Evolutionary conservation across 2,329 filamentous ascomycete species (phyloP).

Genomic region (Colletotrichum sp.): DNA sequence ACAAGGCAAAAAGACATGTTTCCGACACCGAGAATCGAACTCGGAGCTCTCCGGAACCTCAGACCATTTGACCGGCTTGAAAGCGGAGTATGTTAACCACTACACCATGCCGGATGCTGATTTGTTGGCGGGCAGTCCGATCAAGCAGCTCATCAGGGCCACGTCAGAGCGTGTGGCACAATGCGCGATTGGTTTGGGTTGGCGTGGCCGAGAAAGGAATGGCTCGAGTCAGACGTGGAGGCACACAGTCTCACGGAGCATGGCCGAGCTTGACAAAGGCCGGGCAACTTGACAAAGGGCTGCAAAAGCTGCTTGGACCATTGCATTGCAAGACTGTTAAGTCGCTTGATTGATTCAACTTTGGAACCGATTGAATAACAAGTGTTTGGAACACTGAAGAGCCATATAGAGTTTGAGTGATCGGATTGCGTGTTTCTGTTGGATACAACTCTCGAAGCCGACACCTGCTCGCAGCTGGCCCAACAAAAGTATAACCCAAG

Average conservation of each 20-base stretch:
- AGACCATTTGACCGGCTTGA: neutral
- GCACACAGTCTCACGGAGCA: neutral
- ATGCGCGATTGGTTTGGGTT: neutral
- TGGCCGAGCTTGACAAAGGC: neutral
- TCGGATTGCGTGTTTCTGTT: neutral
- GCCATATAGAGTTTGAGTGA: neutral
- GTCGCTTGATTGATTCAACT: neutral
- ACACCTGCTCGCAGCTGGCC: neutral
- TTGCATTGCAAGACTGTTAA: neutral
- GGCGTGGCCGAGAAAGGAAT: neutral
- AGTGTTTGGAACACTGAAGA: neutral
- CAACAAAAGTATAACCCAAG: neutral
- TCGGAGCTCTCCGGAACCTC: slow-evolving; percentile 5
- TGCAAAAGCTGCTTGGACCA: neutral
- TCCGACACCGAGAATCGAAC: slow-evolving; percentile 10
- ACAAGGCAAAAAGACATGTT: neutral
- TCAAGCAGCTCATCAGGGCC: neutral
- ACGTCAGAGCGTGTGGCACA: neutral
- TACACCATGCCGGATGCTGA: slow-evolving; percentile 6
- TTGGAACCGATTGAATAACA: neutral
- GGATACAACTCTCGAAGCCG: neutral
- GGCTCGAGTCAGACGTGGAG: neutral
- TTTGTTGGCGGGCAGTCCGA: neutral
- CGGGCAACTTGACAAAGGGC: neutral
- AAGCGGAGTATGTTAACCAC: slow-evolving; percentile 16